A percentile compares a stretch with the other conserved stretches of the same genome.
These are phyloP conservation scores for Microcyclosporella mali DNA, from an alignment of 2,329 filamentous ascomycete species.

Conservation along the genomic window DNA sequence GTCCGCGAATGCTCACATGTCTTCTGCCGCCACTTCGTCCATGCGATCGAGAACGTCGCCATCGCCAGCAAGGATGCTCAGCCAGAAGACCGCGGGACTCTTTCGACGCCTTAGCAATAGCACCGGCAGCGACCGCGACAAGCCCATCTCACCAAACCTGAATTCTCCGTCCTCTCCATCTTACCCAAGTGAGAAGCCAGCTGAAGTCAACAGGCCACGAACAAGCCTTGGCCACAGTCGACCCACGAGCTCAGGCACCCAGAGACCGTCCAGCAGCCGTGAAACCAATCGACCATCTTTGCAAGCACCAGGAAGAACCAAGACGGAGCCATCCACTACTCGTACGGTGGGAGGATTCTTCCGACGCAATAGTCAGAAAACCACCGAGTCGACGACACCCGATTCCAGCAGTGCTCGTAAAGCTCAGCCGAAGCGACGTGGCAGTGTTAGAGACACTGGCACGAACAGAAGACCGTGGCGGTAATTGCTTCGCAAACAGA, in stretches of 20 bases:
- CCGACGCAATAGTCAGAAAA: conserved; percentile 15
- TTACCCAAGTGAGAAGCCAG: conserved; percentile 9
- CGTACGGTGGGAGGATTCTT: conserved; percentile 15
- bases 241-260: conserved; percentile 1
- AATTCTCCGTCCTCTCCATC: conserved; percentile 18
- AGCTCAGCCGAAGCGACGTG: conserved; percentile 13
- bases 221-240: conserved; percentile 18
- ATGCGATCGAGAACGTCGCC: conserved; percentile 15
- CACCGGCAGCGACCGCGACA: conserved; percentile 14
- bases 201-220: conserved; percentile 13
- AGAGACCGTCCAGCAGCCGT: conserved; percentile 10
- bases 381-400: neutral
- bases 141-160: conserved; percentile 15
- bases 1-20: conserved; percentile 3
- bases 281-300: conserved; percentile 8
- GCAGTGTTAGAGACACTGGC: conserved; percentile 22
- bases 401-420: neutral
- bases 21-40: conserved; percentile 9
- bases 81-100: conserved; percentile 28
- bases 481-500: no score
- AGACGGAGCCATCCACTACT: conserved; percentile 10
- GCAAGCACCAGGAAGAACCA: conserved; percentile 9
- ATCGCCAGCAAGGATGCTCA: conserved; percentile 22
- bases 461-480: conserved; percentile 18
- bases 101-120: conserved; percentile 30